These are phyloP conservation scores for Heterobasidion occidentale DNA, from an alignment of 1,284 basidiomycete genomes.

Conservation along the genomic window DNA sequence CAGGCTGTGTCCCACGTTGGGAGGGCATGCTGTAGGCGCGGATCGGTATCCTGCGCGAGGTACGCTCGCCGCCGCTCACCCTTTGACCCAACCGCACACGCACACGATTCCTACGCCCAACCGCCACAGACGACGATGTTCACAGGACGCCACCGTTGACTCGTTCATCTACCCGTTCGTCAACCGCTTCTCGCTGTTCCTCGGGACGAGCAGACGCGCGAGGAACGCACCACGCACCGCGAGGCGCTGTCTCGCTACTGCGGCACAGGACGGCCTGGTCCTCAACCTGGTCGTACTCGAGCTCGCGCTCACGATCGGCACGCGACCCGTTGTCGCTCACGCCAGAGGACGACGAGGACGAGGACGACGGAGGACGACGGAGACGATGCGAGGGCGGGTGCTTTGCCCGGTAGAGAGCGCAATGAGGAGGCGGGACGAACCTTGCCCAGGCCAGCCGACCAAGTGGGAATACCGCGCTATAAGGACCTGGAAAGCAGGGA, in stretches of 20 bases:
- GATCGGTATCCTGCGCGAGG: too few species aligned
- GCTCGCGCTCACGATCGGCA: conserved; percentile 72
- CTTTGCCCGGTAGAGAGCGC: conserved; percentile 1
- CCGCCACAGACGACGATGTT: conserved; percentile 34
- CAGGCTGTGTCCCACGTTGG: too few species aligned
- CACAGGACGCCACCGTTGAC: conserved; percentile 75
- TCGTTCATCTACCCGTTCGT: conserved; percentile 84
- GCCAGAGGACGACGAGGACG: conserved; percentile 35
- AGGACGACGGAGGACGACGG: conserved; percentile 20
- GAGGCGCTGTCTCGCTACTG: conserved; percentile 46
- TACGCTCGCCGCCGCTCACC: not conserved
- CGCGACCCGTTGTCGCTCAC: conserved; percentile 48
- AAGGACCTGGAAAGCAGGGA: too few species aligned
- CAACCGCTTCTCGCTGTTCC: conserved; percentile 86
- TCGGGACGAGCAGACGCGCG: conserved; percentile 73
- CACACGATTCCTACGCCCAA: conserved; percentile 6
- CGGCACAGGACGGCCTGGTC: conserved; percentile 65
- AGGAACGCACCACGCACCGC: conserved; percentile 52
- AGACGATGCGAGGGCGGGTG: too few species aligned
- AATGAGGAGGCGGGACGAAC: conserved; percentile 48
- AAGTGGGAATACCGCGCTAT: too few species aligned
- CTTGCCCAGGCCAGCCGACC: too few species aligned
- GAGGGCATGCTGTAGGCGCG: too few species aligned
- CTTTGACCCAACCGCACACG: conserved; percentile 8
- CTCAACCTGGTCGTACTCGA: conserved; percentile 78